Evolutionary conservation across 768 basidiomycete genomes (phyloP).

Genomic region (Suillus subalutaceus): DNA sequence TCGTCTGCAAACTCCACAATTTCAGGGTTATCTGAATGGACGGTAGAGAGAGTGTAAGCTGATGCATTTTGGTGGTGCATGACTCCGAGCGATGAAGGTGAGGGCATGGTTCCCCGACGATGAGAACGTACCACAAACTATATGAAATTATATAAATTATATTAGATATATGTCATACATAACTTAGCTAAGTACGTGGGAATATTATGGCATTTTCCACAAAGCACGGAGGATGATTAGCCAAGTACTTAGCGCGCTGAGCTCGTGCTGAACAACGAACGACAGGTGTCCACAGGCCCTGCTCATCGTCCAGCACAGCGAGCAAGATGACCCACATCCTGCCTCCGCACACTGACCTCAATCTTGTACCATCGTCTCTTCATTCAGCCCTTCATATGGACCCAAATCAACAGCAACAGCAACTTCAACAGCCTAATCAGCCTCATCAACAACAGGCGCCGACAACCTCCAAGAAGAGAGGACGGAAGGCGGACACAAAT

Average conservation of each 20-base stretch:
- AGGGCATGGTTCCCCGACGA: conserved; percentile 14
- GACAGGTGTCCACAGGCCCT: conserved; percentile 11
- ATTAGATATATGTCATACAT: conserved; percentile 8
- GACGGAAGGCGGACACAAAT: conserved; percentile 59
- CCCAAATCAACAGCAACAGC: conserved; percentile 55
- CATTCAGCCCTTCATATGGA: conserved; percentile 75
- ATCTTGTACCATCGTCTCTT: conserved; percentile 49
- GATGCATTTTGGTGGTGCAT: conserved; percentile 42
- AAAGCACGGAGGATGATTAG: conserved; percentile 26
- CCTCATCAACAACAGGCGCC: conserved; percentile 42
- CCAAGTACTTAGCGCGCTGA: conserved; percentile 19
- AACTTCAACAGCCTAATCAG: conserved; percentile 41
- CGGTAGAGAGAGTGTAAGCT: conserved; percentile 67
- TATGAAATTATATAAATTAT: conserved; percentile 10
- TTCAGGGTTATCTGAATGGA: conserved; percentile 38
- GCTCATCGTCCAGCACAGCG: conserved; percentile 15
- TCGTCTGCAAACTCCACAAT: conserved; percentile 33
- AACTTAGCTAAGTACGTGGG: conserved; percentile 13
- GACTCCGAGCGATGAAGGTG: conserved; percentile 14
- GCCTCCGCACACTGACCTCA: conserved; percentile 48
- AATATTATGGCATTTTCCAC: conserved; percentile 24
- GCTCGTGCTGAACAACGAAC: conserved; percentile 24
- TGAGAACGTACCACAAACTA: background rate
- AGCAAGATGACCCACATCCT: conserved; percentile 49
- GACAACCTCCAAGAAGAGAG: conserved; percentile 49